These are phyloP conservation scores for Trypanosoma theileri DNA, from an alignment of 208 protist genomes.

Conservation along the genomic window DNA sequence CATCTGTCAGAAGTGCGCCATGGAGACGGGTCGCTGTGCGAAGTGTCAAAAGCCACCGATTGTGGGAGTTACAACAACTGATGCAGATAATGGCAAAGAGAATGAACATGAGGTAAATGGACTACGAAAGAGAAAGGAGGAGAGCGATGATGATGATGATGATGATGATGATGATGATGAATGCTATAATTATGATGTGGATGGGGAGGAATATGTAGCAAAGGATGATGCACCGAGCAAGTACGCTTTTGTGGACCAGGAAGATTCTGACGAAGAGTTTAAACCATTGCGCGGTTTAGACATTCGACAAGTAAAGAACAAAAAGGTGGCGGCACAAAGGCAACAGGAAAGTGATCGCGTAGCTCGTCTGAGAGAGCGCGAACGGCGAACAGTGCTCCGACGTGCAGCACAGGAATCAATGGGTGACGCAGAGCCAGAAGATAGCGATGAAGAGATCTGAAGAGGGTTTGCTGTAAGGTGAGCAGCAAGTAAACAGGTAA, in stretches of 20 bases:
- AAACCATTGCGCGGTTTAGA: slow-evolving; percentile 56
- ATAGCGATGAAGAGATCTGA: slow-evolving; percentile 30
- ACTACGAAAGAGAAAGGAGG: not conserved
- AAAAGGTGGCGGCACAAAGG: slow-evolving; percentile 15
- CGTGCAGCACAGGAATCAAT: not conserved
- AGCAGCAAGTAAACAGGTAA: not conserved
- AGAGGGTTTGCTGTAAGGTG: no score
- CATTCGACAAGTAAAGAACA: slow-evolving; percentile 43
- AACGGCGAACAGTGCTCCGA: slow-evolving; percentile 51
- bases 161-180: not conserved
- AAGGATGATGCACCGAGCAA: slow-evolving; percentile 22
- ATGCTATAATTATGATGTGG: slow-evolving; percentile 19
- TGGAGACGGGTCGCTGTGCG: slow-evolving; percentile 44
- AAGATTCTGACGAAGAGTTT: slow-evolving; percentile 47
- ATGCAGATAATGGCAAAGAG: not conserved
- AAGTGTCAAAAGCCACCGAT: slow-evolving; percentile 81
- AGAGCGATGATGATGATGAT: slow-evolving; percentile 7
- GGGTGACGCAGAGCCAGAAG: slow-evolving; percentile 1
- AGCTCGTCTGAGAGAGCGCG: slow-evolving; percentile 46
- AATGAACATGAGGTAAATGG: slow-evolving; percentile 2
- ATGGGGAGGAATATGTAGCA: slow-evolving; percentile 11
- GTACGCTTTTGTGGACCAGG: slow-evolving; percentile 64
- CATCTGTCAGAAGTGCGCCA: slow-evolving; percentile 78
- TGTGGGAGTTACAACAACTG: not conserved
- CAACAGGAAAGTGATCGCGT: slow-evolving; percentile 44